These are phyloP conservation scores for Sporopachydermia lactativora DNA, from an alignment of 805 yeast species.

Conservation along the genomic window DNA sequence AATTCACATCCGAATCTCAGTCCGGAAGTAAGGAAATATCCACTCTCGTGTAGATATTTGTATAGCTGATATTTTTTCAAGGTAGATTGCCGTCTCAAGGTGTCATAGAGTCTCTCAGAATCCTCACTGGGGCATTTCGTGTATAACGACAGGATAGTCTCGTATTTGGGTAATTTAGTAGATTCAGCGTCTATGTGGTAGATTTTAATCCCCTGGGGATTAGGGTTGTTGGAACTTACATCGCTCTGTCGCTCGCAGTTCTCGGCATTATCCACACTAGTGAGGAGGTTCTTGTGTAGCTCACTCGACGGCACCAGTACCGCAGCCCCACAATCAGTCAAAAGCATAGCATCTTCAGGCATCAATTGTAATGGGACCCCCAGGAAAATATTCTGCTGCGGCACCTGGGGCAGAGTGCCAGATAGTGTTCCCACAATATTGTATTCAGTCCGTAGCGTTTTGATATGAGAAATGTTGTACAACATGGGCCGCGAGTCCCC, in stretches of 20 bases:
- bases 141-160: slow-evolving; percentile 4
- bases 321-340: slow-evolving; percentile 31
- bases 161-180: slow-evolving; percentile 6
- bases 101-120: neutral
- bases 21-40: slow-evolving; percentile 65
- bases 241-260: slow-evolving; percentile 11
- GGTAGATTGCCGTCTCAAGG: neutral
- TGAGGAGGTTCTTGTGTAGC: slow-evolving; percentile 15
- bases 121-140: neutral
- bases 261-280: slow-evolving; percentile 8
- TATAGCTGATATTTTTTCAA: slow-evolving; percentile 22
- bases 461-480: slow-evolving; percentile 41
- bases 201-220: neutral
- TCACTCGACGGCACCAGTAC: slow-evolving; percentile 28
- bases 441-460: slow-evolving; percentile 34
- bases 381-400: slow-evolving; percentile 82
- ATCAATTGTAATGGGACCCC: slow-evolving; percentile 70
- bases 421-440: slow-evolving; percentile 65
- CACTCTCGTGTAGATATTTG: slow-evolving; percentile 26
- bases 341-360: slow-evolving; percentile 61
- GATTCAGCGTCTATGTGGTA: slow-evolving; percentile 4
- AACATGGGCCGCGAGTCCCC: slow-evolving; percentile 33
- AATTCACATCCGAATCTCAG: slow-evolving; percentile 81
- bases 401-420: slow-evolving; percentile 81
- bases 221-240: slow-evolving; percentile 3